Evolutionary conservation across 805 yeast species (phyloP), one percentile per base, ranked within the genome.

Genomic region (Ogataea paraovalis): DNA sequence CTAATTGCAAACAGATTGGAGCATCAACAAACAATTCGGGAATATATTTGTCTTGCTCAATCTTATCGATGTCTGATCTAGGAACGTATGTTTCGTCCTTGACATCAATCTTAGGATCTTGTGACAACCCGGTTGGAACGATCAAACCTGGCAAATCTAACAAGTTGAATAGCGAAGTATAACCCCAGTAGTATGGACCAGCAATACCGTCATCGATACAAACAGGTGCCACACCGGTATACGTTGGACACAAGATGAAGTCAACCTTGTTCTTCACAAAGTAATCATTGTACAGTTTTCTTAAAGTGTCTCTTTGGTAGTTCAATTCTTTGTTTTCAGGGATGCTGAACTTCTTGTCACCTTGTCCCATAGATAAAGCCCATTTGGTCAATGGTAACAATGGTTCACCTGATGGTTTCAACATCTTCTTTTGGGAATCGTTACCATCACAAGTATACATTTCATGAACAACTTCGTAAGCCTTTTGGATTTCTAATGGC

Each of bases 381-480:
- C 83, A 82, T 60, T 80, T 76, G 36, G 88, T 82, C 56, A 85
- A 73, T 50, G 81, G 82, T 14, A 70, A 62, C 48, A 82, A 64
- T 32, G 91, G 91, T 62, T 87, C 92, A 39, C 92, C 91, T 13
- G 86, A 79, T 4, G 67, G 75, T 18, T 69, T 65, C 50, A 86
- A 62, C 57, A 78, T 61, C 41, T 70, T 72, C 43, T 74, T 70
- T 58, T 82, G 83, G 48, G 72, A 76, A 51, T 67, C 63, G 61
- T 84, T 85, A 42, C 92, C 92, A 64, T 87, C 95, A 54, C 80
- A 74, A 12, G 72, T 70, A 65, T 83, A 87, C 66, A 83, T 62
- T 50, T 69, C 61, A 53, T 74, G 63, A 34, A 78, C 87, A 41
- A 83, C 74, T 3, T 84, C 82, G 50, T 75, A 76, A 20, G 84